Evolutionary conservation across 2,329 filamentous ascomycete genomes (phyloP).

Genomic region (Clonostachys chloroleuca): DNA sequence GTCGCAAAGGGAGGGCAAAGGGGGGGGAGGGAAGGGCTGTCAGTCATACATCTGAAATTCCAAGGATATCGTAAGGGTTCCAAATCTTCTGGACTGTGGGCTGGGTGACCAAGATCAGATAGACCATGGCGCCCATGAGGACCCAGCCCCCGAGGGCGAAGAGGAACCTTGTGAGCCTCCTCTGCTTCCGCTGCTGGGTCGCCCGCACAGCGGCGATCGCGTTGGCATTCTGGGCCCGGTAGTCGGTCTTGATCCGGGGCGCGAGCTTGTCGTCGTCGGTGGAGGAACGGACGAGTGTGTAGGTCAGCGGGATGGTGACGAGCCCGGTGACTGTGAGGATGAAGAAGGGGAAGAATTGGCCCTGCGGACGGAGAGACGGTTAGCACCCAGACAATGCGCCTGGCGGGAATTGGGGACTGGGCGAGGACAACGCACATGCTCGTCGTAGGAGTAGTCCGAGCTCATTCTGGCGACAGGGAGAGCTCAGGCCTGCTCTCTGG

Average conservation of each 20-base stretch:
- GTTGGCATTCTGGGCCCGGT: slow-evolving; percentile 76
- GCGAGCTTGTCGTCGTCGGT: slow-evolving; percentile 75
- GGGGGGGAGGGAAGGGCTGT: background rate
- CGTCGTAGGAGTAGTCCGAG: slow-evolving; percentile 97
- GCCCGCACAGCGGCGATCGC: slow-evolving; percentile 78
- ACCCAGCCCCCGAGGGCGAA: slow-evolving; percentile 75
- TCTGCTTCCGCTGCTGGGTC: slow-evolving; percentile 85
- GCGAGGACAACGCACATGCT: slow-evolving; percentile 54
- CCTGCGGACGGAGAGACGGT: slow-evolving; percentile 39
- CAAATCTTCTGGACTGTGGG: slow-evolving; percentile 72
- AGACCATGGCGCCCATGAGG: slow-evolving; percentile 85
- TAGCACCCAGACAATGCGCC: background rate
- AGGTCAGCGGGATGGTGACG: slow-evolving; percentile 86
- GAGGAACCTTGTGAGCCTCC: slow-evolving; percentile 79
- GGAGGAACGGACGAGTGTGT: slow-evolving; percentile 76
- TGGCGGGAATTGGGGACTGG: background rate
- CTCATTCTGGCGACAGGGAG: slow-evolving; percentile 60
- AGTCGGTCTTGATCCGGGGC: slow-evolving; percentile 76
- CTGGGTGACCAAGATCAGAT: slow-evolving; percentile 79
- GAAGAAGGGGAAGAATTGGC: slow-evolving; percentile 99
- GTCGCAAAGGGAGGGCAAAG: background rate
- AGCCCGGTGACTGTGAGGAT: slow-evolving; percentile 86
- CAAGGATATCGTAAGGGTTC: slow-evolving; percentile 95
- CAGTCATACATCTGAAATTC: slow-evolving; percentile 67
- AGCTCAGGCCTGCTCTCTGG: slow-evolving; percentile 24